Conservation (phyloP, 2,329 filamentous ascomycete species). For the Colletotrichum liriopes region DNA sequence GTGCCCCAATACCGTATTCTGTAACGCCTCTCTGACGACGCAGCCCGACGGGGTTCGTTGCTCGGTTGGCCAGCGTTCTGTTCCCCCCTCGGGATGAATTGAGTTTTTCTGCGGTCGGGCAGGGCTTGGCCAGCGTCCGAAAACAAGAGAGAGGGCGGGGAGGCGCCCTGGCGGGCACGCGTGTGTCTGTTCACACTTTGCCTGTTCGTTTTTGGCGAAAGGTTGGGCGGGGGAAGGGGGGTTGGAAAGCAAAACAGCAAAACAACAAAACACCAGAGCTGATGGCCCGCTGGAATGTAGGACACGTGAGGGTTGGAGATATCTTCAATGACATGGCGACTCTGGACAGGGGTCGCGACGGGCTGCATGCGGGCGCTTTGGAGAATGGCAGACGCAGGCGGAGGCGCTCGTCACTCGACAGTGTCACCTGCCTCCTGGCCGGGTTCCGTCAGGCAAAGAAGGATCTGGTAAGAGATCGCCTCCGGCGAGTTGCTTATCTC, state of each 20-base stretch:
- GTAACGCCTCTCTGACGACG: conserved; percentile 5
- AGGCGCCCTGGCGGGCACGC: background rate
- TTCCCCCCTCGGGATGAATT: background rate
- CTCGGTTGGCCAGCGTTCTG: background rate
- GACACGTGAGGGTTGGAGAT: background rate
- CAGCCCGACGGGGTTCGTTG: background rate
- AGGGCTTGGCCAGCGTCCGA: background rate
- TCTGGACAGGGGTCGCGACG: background rate
- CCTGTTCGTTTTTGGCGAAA: conserved; percentile 5
- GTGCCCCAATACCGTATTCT: background rate
- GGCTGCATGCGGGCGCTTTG: too few species aligned
- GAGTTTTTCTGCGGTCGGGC: conserved; percentile 11
- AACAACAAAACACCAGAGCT: background rate
- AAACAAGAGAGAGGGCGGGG: background rate
- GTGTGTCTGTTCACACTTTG: background rate
- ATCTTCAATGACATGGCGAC: background rate
- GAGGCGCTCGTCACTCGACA: too few species aligned
- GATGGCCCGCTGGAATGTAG: background rate
- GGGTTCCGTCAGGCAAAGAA: background rate
- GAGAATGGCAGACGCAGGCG: too few species aligned
- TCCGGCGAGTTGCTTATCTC: background rate
- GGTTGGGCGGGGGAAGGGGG: background rate
- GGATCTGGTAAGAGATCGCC: background rate
- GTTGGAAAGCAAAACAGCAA: background rate
- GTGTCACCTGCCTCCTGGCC: too few species aligned